These are phyloP conservation scores for Sugiyamaella marilandica DNA, from an alignment of 805 yeast genomes.

Conservation along the genomic window DNA sequence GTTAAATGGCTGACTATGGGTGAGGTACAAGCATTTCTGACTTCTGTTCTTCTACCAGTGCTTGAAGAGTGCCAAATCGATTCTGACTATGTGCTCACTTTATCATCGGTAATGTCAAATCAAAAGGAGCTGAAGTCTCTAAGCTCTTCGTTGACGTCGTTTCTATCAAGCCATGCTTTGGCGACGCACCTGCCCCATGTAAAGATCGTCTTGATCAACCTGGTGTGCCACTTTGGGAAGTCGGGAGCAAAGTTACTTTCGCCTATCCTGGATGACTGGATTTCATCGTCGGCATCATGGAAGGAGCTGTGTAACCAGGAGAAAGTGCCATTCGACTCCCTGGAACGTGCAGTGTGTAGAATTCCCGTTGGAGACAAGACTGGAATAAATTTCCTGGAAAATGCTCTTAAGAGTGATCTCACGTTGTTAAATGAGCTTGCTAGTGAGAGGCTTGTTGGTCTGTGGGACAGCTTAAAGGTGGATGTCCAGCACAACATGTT, in stretches of 20 bases:
- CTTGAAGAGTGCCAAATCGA: slow-evolving; percentile 48
- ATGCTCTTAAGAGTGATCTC: slow-evolving; percentile 42
- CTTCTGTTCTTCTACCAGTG: slow-evolving; percentile 34
- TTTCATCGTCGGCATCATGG: slow-evolving; percentile 45
- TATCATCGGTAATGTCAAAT: slow-evolving; percentile 2
- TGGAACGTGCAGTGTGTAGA: slow-evolving; percentile 56
- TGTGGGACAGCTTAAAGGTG: slow-evolving; percentile 51
- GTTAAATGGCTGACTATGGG: slow-evolving; percentile 54
- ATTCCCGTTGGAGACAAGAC: slow-evolving; percentile 59
- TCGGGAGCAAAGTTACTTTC: slow-evolving; percentile 39
- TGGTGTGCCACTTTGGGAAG: slow-evolving; percentile 43
- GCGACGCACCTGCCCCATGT: slow-evolving; percentile 48
- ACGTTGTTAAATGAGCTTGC: slow-evolving; percentile 39
- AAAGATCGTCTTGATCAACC: slow-evolving; percentile 38
- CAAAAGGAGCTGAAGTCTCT: slow-evolving; percentile 15
- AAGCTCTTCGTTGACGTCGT: slow-evolving; percentile 41
- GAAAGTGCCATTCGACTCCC: slow-evolving; percentile 46
- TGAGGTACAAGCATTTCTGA: slow-evolving; percentile 50
- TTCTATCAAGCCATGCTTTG: slow-evolving; percentile 64
- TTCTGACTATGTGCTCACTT: slow-evolving; percentile 38
- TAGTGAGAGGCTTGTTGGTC: slow-evolving; percentile 45
- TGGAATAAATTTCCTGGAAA: slow-evolving; percentile 59
- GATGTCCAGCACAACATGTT: slow-evolving; percentile 57
- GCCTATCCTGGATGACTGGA: slow-evolving; percentile 42
- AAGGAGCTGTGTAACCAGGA: slow-evolving; percentile 40